Evolutionary conservation across 2,329 filamentous ascomycete genomes (phyloP).

Genomic region (Exophiala oligosperma): DNA sequence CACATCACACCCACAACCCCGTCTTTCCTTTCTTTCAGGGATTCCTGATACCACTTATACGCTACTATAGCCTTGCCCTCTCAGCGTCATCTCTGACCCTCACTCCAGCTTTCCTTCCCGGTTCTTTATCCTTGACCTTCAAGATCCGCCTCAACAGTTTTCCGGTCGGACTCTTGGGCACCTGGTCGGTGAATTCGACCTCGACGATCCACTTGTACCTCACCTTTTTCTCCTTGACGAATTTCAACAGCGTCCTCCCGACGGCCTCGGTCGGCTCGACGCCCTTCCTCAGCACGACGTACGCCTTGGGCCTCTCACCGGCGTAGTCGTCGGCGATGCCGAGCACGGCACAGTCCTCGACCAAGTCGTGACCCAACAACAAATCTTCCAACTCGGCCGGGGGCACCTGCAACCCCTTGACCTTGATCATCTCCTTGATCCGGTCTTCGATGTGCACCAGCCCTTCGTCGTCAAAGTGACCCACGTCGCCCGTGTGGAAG

Average conservation of each 20-base stretch:
- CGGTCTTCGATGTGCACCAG: constrained; percentile 45
- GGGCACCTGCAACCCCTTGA: constrained; percentile 63
- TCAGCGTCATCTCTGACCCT: constrained; percentile 39
- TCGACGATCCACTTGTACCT: constrained; percentile 41
- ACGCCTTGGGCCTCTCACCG: constrained; percentile 60
- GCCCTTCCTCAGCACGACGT: constrained; percentile 67
- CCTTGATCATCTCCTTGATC: constrained; percentile 66
- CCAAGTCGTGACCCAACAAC: constrained; percentile 56
- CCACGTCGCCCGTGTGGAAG: constrained; percentile 68
- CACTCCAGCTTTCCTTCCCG: constrained; percentile 16
- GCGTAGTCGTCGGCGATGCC: constrained; percentile 56
- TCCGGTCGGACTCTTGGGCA: constrained; percentile 73
- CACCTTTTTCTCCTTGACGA: constrained; percentile 28
- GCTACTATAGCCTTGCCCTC: constrained; percentile 55
- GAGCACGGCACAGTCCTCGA: constrained; percentile 60
- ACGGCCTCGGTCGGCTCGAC: constrained; percentile 60
- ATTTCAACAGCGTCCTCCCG: constrained; percentile 49
- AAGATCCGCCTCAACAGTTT: constrained; percentile 70
- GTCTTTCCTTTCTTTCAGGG: no score
- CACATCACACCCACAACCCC: neutral
- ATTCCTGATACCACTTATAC: neutral
- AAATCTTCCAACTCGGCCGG: constrained; percentile 65
- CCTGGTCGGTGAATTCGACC: constrained; percentile 44
- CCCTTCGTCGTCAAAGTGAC: constrained; percentile 56
- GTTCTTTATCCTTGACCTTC: constrained; percentile 37